Evolutionary conservation across 805 yeast genomes (phyloP).

Genomic region (Myxozyma lipomycoides): DNA sequence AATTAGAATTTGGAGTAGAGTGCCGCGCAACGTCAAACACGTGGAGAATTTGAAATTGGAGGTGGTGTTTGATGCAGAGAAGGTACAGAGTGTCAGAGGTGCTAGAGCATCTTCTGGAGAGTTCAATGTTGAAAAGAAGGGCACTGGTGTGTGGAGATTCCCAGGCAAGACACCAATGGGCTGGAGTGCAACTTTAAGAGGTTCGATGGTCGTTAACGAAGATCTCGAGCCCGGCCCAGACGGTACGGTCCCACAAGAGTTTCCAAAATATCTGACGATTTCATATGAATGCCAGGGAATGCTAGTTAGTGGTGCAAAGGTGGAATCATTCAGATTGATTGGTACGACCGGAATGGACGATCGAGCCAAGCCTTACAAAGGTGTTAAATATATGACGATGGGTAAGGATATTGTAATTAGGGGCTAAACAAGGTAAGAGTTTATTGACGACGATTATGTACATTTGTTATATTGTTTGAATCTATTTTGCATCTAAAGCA

Average conservation of each 20-base stretch:
- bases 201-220: slow-evolving; percentile 43
- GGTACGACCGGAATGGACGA: slow-evolving; percentile 57
- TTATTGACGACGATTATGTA: no score
- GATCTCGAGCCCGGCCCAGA: slow-evolving; percentile 29
- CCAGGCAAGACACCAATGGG: slow-evolving; percentile 59
- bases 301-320: slow-evolving; percentile 70
- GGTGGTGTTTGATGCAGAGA: slow-evolving; percentile 37
- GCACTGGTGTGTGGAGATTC: slow-evolving; percentile 65
- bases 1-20: slow-evolving; percentile 48
- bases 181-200: slow-evolving; percentile 62
- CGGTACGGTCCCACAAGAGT: slow-evolving; percentile 26
- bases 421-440: slow-evolving; percentile 19
- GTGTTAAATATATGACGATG: slow-evolving; percentile 74
- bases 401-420: slow-evolving; percentile 58
- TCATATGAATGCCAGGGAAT: slow-evolving; percentile 61
- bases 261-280: slow-evolving; percentile 48
- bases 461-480: not conserved
- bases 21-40: slow-evolving; percentile 44
- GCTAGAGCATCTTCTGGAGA: slow-evolving; percentile 75
- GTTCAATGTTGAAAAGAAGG: slow-evolving; percentile 51
- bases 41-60: slow-evolving; percentile 49
- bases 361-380: slow-evolving; percentile 75
- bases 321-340: slow-evolving; percentile 57
- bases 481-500: not conserved
- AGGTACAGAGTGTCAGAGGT: slow-evolving; percentile 45